These are phyloP conservation scores for Xylaria hypoxylon DNA, from an alignment of 2,329 filamentous ascomycete genomes.

Conservation along the genomic window DNA sequence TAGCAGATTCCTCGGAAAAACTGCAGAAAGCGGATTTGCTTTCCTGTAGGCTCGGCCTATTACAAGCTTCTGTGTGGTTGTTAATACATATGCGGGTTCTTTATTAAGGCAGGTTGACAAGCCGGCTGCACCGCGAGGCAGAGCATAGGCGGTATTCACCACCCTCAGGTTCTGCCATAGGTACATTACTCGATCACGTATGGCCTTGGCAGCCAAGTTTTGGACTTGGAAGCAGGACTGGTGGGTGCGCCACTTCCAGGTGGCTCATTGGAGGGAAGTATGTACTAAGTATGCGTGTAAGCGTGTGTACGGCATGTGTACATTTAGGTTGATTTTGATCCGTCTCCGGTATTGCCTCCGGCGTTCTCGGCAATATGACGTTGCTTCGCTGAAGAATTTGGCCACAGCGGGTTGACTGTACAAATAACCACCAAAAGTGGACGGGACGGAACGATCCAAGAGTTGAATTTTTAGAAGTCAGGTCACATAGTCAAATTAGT, in stretches of 20 bases:
- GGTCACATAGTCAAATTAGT: slow-evolving; percentile 9
- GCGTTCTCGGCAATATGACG: slow-evolving; percentile 25
- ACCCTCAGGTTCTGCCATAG: neutral
- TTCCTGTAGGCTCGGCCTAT: slow-evolving; percentile 22
- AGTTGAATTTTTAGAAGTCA: slow-evolving; percentile 4
- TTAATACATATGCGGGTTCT: slow-evolving; percentile 24
- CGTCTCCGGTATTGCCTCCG: slow-evolving; percentile 21
- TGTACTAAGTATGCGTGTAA: neutral
- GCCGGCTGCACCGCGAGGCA: slow-evolving; percentile 37
- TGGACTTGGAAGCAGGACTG: slow-evolving; percentile 12
- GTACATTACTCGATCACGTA: neutral
- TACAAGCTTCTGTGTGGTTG: slow-evolving; percentile 3
- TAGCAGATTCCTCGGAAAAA: slow-evolving; percentile 15
- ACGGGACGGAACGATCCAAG: neutral
- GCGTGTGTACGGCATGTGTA: slow-evolving; percentile 19
- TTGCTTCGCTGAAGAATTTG: slow-evolving; percentile 26
- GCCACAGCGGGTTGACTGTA: slow-evolving; percentile 15
- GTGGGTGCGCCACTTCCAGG: slow-evolving; percentile 14
- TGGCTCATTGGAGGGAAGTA: slow-evolving; percentile 11
- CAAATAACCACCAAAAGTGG: slow-evolving; percentile 9
- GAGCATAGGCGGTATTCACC: slow-evolving; percentile 26
- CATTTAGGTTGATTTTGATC: slow-evolving; percentile 1
- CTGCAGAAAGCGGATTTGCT: slow-evolving; percentile 21
- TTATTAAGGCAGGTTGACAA: slow-evolving; percentile 32
- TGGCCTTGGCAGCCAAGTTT: slow-evolving; percentile 24